Base-by-base conservation (phyloP, 371 early-diverging fungal species). In the Actinomucor elegans region DNA sequence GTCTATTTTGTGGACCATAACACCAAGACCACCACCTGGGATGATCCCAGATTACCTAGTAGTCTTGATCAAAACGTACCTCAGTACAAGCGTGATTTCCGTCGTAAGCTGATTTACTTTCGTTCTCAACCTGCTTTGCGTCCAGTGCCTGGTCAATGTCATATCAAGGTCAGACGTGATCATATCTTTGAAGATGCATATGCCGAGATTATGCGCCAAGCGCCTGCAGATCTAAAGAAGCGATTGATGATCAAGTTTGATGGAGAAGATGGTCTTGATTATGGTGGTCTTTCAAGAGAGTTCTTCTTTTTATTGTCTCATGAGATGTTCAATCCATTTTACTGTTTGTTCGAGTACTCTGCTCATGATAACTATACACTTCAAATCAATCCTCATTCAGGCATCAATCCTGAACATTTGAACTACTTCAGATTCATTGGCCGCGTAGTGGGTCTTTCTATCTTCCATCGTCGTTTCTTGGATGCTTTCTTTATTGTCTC, bases 321-420 rank as follows among this genome's bases (percentile, higher is more conserved):
- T 67, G 97, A 97, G 67, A 96, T 98, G 94, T 97, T 99, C 74
- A 97, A 99, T 69, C 99, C 99, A 8, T 87, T 93, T 74, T 97
- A 94, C 75, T 92, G 75, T 57, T 81, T 99, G 55, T 99, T 99
- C 67, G 94, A 97, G 65, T 94, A 96, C 68, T 94, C 96, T 32
- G 96, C 95, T 14, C 94, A 94, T 74, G 96, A 97, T 73, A 95
- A 93, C 60, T 94, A 96, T 74, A 94, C 97, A 29, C 82, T 96
- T 31, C 96, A 97, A 68, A 96, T 97, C 75, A 99, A 94, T 75
- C 94, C 96, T 34, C 89, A 94, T 67, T 94, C 94, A 27, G 86
- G 89, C 45, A 88, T 98, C 59, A 98, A 98, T 73, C 95, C 98
- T 12, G 98, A 99, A 65, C 99, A 99, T 72, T 78, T 99, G 48